Evolutionary conservation across 2,329 filamentous ascomycete genomes (phyloP), one percentile per base, ranked within the genome.

Genomic region (Pseudophaeomoniella oleicola): DNA sequence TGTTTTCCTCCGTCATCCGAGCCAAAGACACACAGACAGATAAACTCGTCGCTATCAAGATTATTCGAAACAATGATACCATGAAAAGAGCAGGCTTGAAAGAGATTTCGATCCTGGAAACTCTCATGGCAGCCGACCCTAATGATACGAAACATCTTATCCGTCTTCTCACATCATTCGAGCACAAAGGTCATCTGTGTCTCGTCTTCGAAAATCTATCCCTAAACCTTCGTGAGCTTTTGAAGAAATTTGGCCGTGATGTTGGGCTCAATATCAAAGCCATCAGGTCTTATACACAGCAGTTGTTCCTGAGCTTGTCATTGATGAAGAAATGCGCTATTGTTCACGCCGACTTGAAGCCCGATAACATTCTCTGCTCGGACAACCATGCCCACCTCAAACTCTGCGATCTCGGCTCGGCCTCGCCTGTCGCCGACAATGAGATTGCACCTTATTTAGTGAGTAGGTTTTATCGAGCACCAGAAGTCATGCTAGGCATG

Each of bases 401-500:
- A 58, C 83, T 98, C 37, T 94, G 87, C 56, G 90, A 98, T 67
- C 63, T 98, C 53, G 90, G 90, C 37, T 96, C 90, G n/a, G 90
- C 90, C 17, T 88, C 88, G 39, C 82, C 94, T 50, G 78, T 81
- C 37, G 81, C 82, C 10, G 90, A 98, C 48, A 90, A 82, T 44
- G 85, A 94, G 51, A 81, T 93, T 43, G 94, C 86, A 1, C 86
- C 86, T 10, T 96, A 96, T 53, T 77, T 98, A 2, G 86, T 96
- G 52, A 94, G 86, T 63, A 80, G 92, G 38, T 98, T 96, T 61
- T 98, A 98, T 57, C 81, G 90, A 42, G 90, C 90, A 3, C 90
- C 92, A 2, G 90, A 98, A 62, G 85, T 98, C 53, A 94, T 98
- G 42, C 71, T 98, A 3, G 90, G 90, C n/a, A 87, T 94, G 65